Base-by-base conservation (phyloP, 1,284 basidiomycete species). In the Sporisorium iseilematis-ciliati region DNA sequence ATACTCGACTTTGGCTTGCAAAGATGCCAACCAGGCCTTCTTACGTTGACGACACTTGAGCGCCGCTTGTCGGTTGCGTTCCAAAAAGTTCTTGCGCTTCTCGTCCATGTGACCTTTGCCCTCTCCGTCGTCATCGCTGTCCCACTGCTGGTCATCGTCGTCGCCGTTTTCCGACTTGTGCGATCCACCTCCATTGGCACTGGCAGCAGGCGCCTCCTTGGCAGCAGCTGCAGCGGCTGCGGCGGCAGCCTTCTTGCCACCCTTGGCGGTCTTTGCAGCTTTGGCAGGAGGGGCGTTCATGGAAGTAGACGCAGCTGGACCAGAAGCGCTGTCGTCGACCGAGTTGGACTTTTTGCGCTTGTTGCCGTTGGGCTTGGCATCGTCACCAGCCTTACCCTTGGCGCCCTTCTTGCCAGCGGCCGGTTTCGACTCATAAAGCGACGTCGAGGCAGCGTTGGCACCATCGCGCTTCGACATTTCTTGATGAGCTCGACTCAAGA, bases 1-100 rank as follows among this genome's bases (percentile, higher is more conserved):
- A 76, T 89, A 93, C 85, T 98, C 95, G 84, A 95, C 93, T 83
- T 96, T 96, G 57, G 92, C 91, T 86, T 99, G 96, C 20, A 99
- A 88, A 76, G 94, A 92, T 25, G 91, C 89, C 26, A 98, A 89
- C 96, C 97, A 99, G 7, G 94, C 94, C 87, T 99, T 99, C 87
- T 99, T 99, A 61, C 96, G 91, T 85, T 99, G 96, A 42, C 96
- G 93, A 86, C 97, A 99, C 87, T 99, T 99, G 82, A 98, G 90
- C 4, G 96, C 96, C 65, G 96, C 96, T 58, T 84, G 82, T 16
- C 83, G 78, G 45, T 84, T 84, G 38, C 83, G 77, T 49, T 84
- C 83, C 33, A 84, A 50, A 42, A 84, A 84, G 65, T 80, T 82
- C 49, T 81, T 83, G 38, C 83, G 75, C 67, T 84, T 84, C 46